A percentile compares a stretch with the other conserved stretches of the same genome.
These are phyloP conservation scores for Smallanthus sonchifolius DNA, from an alignment of 129 eudicot genomes.

Conservation along the genomic window DNA sequence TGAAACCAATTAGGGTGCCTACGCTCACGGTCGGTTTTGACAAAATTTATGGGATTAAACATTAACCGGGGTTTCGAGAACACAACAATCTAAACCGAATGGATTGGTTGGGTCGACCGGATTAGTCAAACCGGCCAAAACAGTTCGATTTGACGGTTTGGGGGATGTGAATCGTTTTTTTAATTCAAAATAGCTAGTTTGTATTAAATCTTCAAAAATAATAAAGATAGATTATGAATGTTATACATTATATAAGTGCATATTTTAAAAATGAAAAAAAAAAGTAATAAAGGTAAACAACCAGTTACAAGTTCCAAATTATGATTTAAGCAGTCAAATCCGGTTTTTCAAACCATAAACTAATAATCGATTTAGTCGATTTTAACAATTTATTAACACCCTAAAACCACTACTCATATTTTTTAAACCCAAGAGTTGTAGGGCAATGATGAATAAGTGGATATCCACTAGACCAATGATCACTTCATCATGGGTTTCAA, in stretches of 20 bases:
- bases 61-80: neutral
- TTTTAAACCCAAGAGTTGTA: neutral
- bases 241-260: neutral
- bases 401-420: neutral
- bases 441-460: neutral
- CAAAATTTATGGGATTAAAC: neutral
- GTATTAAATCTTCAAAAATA: no score
- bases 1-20: no score
- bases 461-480: slow-evolving; percentile 12
- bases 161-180: neutral
- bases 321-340: neutral
- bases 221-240: neutral
- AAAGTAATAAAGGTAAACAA: neutral
- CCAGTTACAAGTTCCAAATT: neutral
- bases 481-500: slow-evolving; percentile 27
- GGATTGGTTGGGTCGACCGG: neutral
- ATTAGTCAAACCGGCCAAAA: neutral
- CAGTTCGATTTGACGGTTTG: neutral
- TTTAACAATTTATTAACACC: neutral
- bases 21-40: neutral
- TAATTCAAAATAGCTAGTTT: neutral
- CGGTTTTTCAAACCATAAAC: neutral
- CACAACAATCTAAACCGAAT: neutral
- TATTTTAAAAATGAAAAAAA: neutral
- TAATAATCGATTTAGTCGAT: neutral